Evolutionary conservation across 164 flowering plant species (phyloP).

Genomic region (Litsea cubeba): DNA sequence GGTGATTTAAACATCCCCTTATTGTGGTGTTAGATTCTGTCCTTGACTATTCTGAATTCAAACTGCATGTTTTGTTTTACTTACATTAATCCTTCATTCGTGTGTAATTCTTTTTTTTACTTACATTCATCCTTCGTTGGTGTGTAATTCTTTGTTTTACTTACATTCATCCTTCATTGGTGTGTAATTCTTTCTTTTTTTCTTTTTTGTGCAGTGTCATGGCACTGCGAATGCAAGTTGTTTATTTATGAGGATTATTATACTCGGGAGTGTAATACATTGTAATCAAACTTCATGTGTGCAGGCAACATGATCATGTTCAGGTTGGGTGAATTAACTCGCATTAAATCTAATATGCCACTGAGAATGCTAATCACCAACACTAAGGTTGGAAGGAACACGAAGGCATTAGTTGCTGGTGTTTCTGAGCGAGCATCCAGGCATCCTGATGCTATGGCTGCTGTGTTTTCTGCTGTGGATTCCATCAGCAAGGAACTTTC

Average conservation of each 20-base stretch:
- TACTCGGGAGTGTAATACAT: not conserved
- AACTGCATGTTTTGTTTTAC: too few relatives aligned
- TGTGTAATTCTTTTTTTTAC: not conserved
- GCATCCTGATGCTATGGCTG: slow-evolving; percentile 72
- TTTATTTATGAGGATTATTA: not conserved
- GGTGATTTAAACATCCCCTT: too few relatives aligned
- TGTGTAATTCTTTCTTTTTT: not conserved
- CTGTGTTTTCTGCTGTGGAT: slow-evolving; percentile 83
- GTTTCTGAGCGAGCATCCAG: slow-evolving; percentile 76
- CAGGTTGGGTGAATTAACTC: slow-evolving; percentile 59
- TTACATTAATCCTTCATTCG: too few relatives aligned
- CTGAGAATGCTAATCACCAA: slow-evolving; percentile 89
- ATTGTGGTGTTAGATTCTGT: too few relatives aligned
- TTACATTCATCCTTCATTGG: too few relatives aligned
- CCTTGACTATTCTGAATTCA: too few relatives aligned
- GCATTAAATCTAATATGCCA: slow-evolving; percentile 56
- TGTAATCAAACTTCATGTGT: slow-evolving; percentile 12
- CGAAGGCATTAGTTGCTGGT: slow-evolving; percentile 90
- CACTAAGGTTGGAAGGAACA: slow-evolving; percentile 93
- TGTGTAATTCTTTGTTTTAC: too few relatives aligned
- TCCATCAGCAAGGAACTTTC: slow-evolving; percentile 82
- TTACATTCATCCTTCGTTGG: too few relatives aligned
- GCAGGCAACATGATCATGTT: slow-evolving; percentile 94
- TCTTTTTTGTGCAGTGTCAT: not conserved
- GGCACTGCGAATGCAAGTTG: not conserved